These are phyloP conservation scores for Aureobasidium sp. DNA, from an alignment of 2,329 filamentous ascomycete genomes.

Conservation along the genomic window DNA sequence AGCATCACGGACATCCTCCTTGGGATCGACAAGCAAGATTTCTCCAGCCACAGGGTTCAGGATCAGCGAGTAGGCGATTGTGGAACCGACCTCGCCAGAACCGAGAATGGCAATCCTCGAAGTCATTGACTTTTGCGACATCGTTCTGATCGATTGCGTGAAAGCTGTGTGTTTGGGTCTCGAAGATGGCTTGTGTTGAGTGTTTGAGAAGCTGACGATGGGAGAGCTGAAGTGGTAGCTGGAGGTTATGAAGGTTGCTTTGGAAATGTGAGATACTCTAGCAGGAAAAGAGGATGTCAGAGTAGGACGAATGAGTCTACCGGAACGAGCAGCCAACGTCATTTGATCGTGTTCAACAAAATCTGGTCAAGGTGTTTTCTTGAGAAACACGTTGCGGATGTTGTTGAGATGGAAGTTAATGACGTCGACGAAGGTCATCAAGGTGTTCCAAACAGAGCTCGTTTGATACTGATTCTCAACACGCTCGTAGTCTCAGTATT, in stretches of 20 bases:
- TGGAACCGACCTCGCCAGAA: slow-evolving; percentile 43
- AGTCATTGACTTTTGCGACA: slow-evolving; percentile 10
- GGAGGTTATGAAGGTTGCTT: not conserved
- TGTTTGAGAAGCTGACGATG: not conserved
- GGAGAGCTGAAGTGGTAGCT: not conserved
- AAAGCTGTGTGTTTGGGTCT: not conserved
- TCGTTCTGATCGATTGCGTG: not conserved
- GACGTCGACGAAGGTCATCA: not conserved
- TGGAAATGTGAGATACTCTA: not conserved
- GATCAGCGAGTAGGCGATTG: slow-evolving; percentile 44
- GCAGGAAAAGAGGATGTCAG: not conserved
- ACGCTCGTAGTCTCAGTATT: not conserved
- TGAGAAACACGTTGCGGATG: not conserved
- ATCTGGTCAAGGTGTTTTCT: not conserved
- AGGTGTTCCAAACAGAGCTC: not conserved
- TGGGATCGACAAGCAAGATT: slow-evolving; percentile 46
- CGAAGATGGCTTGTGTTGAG: not conserved
- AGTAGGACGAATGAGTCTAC: not conserved
- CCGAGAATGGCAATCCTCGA: slow-evolving; percentile 41
- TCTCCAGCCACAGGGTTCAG: slow-evolving; percentile 42
- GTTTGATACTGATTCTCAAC: not conserved
- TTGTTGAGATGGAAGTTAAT: not conserved
- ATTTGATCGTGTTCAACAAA: slow-evolving; percentile 1
- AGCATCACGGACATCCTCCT: slow-evolving; percentile 37
- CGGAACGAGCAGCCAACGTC: not conserved